phyloP scores from a whole-genome alignment of 768 basidiomycete genomes.

The Termitomyces sp. region DNA sequence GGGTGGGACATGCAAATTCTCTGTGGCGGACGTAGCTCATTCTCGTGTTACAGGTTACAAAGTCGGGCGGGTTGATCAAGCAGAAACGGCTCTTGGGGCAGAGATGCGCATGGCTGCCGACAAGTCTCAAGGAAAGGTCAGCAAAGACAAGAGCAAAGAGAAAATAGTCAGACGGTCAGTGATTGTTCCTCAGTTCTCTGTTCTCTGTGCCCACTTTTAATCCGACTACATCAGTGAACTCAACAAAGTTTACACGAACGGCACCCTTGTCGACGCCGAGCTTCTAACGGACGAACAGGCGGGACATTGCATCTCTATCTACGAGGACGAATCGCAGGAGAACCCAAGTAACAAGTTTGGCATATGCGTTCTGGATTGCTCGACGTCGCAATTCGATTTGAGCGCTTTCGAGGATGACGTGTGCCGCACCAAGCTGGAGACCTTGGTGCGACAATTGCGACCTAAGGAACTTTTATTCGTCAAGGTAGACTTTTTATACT shows the following conservation, averaged over 20 bases:
- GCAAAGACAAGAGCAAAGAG: constrained; percentile 63
- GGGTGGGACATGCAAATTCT: constrained; percentile 47
- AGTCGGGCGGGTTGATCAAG: constrained; percentile 95
- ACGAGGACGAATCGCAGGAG: constrained; percentile 52
- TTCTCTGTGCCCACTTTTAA: background rate
- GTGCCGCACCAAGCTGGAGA: constrained; percentile 90
- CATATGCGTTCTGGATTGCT: constrained; percentile 87
- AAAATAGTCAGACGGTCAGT: constrained; percentile 84
- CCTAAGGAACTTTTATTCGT: constrained; percentile 90
- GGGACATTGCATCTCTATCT: constrained; percentile 90
- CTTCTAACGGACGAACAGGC: constrained; percentile 91
- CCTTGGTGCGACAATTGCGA: constrained; percentile 84
- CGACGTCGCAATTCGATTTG: constrained; percentile 93
- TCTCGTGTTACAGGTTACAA: constrained; percentile 61
- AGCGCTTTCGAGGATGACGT: constrained; percentile 90
- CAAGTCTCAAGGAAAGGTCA: constrained; percentile 53
- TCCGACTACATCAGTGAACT: constrained; percentile 58
- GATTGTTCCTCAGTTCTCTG: background rate
- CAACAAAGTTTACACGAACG: constrained; percentile 94
- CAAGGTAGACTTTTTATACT: constrained; percentile 51
- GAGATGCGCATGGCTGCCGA: constrained; percentile 89
- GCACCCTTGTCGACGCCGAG: constrained; percentile 89
- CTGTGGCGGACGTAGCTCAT: background rate
- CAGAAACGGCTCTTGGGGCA: constrained; percentile 94
- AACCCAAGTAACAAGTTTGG: constrained; percentile 61